These are phyloP conservation scores for Alternaria rosae DNA, from an alignment of 2,329 filamentous ascomycete species.

Conservation along the genomic window DNA sequence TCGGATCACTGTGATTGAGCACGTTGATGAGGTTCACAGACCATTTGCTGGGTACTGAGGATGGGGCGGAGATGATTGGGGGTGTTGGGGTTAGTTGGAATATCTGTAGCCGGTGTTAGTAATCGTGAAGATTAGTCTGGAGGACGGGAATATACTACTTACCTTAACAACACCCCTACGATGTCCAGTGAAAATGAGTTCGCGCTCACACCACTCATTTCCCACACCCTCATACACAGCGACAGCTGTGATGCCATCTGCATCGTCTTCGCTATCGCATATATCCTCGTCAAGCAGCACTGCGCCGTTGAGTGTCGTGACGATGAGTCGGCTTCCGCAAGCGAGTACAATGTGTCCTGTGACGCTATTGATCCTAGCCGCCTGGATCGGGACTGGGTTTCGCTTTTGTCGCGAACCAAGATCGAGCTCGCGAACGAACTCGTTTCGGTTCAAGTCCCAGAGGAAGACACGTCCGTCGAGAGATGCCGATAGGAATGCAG, in stretches of 20 bases:
- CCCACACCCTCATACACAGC: constrained; percentile 92
- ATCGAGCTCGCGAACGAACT: constrained; percentile 80
- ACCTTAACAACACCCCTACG: constrained; percentile 83
- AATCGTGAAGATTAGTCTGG: too few species aligned
- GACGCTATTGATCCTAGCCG: constrained; percentile 86
- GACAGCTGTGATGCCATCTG: constrained; percentile 78
- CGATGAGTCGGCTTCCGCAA: constrained; percentile 73
- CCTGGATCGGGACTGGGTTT: constrained; percentile 60
- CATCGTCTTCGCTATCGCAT: constrained; percentile 67
- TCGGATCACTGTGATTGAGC: constrained; percentile 78
- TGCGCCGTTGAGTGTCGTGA: constrained; percentile 90
- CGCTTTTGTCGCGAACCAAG: constrained; percentile 35
- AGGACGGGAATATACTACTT: too few species aligned
- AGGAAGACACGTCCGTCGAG: constrained; percentile 83
- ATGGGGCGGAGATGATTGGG: constrained; percentile 54
- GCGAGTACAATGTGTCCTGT: constrained; percentile 90
- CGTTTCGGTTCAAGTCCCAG: constrained; percentile 92
- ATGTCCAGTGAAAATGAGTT: constrained; percentile 89
- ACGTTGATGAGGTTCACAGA: constrained; percentile 78
- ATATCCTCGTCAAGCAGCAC: constrained; percentile 83
- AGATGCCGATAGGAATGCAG: constrained; percentile 83
- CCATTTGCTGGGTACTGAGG: constrained; percentile 60
- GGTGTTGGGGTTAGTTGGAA: constrained; percentile 65
- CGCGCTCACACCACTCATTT: constrained; percentile 90
- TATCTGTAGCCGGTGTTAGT: too few species aligned